Evolutionary conservation across 2,329 filamentous ascomycete genomes (phyloP).

Genomic region (Thielaviopsis punctulata): DNA sequence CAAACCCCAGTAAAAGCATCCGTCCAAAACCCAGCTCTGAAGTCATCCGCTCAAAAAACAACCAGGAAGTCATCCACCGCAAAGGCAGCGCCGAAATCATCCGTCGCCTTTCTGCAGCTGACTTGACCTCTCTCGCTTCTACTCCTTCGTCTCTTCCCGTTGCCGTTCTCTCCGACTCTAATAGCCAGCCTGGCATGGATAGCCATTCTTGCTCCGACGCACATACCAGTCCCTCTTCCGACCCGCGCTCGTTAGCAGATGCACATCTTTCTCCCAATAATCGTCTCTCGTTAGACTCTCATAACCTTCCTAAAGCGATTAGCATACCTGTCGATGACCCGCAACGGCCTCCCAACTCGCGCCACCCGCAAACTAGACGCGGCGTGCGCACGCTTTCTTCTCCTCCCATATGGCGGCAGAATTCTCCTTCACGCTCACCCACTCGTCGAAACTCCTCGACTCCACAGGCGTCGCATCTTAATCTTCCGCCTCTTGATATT

Average conservation of each 20-base stretch:
- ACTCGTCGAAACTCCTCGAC: not conserved
- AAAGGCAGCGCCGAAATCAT: constrained; percentile 25
- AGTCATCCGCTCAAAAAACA: too few species aligned
- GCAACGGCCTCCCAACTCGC: not conserved
- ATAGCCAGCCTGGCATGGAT: constrained; percentile 16
- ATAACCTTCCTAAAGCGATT: too few species aligned
- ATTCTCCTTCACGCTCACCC: not conserved
- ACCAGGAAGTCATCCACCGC: not conserved
- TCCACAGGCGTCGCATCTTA: not conserved
- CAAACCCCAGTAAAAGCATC: too few species aligned
- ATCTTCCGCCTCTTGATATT: constrained; percentile 34
- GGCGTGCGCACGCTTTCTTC: constrained; percentile 8
- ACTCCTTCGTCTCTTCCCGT: constrained; percentile 42
- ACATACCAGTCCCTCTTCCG: too few species aligned
- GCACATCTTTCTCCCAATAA: too few species aligned
- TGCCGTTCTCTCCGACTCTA: constrained; percentile 20
- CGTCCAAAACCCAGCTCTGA: too few species aligned
- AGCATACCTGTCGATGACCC: too few species aligned
- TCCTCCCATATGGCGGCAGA: constrained; percentile 4
- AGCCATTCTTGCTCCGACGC: constrained; percentile 14
- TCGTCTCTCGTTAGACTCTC: too few species aligned
- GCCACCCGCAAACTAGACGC: not conserved
- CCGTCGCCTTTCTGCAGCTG: constrained; percentile 37
- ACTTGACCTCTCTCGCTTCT: constrained; percentile 40
- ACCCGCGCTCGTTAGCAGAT: too few species aligned